These are phyloP conservation scores for Stemphylium vesicarium DNA, from an alignment of 2,329 filamentous ascomycete genomes.

Conservation along the genomic window DNA sequence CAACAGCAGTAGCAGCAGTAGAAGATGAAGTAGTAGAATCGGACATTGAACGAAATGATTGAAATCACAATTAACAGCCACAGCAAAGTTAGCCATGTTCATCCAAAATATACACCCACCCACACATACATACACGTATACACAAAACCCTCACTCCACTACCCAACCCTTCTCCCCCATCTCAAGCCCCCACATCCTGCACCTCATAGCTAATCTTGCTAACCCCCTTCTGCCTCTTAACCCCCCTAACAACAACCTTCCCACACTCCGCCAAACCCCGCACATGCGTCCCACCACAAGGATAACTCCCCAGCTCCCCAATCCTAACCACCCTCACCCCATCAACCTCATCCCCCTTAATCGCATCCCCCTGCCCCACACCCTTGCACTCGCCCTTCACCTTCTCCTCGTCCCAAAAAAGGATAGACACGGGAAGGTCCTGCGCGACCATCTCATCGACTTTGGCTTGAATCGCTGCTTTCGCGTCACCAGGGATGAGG, in stretches of 20 bases:
- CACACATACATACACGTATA: too few species aligned
- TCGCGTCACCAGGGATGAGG: constrained; percentile 63
- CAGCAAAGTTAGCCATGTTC: too few species aligned
- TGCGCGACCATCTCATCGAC: constrained; percentile 64
- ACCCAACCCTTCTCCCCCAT: too few species aligned
- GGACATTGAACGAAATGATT: too few species aligned
- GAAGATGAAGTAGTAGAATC: too few species aligned
- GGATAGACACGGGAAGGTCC: constrained; percentile 54
- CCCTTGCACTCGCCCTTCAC: constrained; percentile 53
- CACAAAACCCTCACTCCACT: too few species aligned
- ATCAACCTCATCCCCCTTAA: constrained; percentile 42
- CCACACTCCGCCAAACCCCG: constrained; percentile 64
- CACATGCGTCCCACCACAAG: constrained; percentile 78
- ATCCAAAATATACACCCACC: too few species aligned
- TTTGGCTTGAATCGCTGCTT: constrained; percentile 62
- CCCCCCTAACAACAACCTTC: constrained; percentile 69
- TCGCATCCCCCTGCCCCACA: constrained; percentile 46
- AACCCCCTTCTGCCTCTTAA: constrained; percentile 67
- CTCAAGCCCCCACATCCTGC: background rate
- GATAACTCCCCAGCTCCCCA: constrained; percentile 71
- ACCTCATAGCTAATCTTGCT: constrained; percentile 62
- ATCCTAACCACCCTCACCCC: constrained; percentile 70
- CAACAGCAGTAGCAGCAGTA: too few species aligned
- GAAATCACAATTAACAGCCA: too few species aligned
- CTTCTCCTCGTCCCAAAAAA: constrained; percentile 71